Percentiles rank a stretch among this genome's conserved stretches.
Evolutionary conservation across 306 rosid genomes (phyloP).

Genomic region (Corylus americana): DNA sequence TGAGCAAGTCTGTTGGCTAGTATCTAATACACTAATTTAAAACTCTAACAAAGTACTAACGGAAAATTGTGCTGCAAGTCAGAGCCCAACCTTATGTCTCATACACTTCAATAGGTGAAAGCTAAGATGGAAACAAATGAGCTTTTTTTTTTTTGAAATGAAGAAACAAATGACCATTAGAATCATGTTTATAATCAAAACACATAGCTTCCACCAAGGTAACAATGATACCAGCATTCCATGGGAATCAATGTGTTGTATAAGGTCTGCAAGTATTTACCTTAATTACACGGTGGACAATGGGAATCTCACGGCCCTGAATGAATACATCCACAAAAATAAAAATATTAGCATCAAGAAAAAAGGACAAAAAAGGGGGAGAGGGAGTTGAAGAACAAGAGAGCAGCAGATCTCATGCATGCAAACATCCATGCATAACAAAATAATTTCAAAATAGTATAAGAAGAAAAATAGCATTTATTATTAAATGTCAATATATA

Average conservation of each 20-base stretch:
- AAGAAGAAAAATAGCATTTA: neutral
- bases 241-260: constrained; percentile 2
- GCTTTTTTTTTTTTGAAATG: neutral
- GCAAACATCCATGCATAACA: neutral
- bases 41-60: neutral
- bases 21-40: neutral
- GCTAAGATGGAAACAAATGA: neutral
- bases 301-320: constrained; percentile 97
- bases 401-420: neutral
- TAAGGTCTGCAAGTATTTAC: constrained; percentile 35
- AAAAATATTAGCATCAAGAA: constrained; percentile 16
- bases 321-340: constrained; percentile 8
- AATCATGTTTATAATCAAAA: neutral
- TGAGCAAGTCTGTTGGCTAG: neutral
- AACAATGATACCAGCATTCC: neutral
- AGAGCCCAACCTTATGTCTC: neutral
- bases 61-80: neutral
- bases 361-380: neutral
- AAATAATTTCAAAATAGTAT: neutral
- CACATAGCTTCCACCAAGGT: neutral
- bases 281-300: constrained; percentile 93
- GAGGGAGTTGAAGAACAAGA: neutral
- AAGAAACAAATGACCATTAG: neutral
- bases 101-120: neutral
- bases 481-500: too few relatives aligned